Conservation (phyloP, 2,329 filamentous ascomycete genomes). For the Fusarium duplospermum region DNA sequence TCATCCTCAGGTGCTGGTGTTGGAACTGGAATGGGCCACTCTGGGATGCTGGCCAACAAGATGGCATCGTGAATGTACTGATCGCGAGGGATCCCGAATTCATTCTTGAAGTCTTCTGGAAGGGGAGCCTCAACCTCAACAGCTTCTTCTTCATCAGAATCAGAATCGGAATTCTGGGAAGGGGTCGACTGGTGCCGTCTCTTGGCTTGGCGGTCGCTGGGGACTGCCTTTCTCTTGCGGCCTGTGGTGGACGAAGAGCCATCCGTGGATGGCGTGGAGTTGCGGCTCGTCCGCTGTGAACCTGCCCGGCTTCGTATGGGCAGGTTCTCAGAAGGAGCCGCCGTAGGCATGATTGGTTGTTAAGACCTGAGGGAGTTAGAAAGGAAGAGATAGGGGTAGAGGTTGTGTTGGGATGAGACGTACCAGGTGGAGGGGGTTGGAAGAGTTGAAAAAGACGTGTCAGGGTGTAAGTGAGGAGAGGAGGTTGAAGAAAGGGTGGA, state of each 20-base stretch:
- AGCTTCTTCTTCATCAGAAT: background rate
- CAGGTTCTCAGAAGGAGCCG: background rate
- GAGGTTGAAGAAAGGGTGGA: background rate
- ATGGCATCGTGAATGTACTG: slow-evolving; percentile 28
- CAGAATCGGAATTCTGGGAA: background rate
- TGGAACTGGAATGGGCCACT: background rate
- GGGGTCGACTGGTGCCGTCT: background rate
- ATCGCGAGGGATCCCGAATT: slow-evolving; percentile 19
- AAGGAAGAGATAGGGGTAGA: background rate
- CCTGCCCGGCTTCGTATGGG: background rate
- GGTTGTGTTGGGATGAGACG: background rate
- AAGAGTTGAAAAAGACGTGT: background rate
- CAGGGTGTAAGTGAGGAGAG: background rate
- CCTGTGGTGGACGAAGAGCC: background rate
- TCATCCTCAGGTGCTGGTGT: background rate
- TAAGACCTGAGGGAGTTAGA: background rate
- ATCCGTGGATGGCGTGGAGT: background rate
- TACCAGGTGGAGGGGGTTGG: background rate
- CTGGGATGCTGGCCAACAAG: background rate
- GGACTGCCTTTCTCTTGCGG: background rate
- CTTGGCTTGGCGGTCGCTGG: background rate
- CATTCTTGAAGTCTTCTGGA: slow-evolving; percentile 16
- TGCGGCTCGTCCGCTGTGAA: background rate
- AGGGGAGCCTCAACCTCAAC: slow-evolving; percentile 16
- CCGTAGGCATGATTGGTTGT: background rate